These are phyloP conservation scores for Theileria parva DNA, from an alignment of 169 alveolate species.

Conservation along the genomic window DNA sequence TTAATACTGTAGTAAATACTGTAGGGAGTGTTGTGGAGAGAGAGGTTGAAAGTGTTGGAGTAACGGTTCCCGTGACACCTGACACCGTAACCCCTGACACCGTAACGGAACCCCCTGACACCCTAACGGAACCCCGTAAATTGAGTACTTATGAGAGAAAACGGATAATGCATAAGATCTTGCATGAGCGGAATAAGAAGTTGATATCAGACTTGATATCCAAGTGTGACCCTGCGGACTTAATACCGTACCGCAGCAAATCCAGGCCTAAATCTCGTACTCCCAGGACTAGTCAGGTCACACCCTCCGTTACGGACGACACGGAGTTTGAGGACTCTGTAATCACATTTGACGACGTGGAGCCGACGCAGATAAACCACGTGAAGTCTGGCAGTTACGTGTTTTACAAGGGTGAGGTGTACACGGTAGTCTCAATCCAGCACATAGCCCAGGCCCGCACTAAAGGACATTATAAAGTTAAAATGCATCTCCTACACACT, in stretches of 20 bases:
- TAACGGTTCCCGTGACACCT: too few species aligned
- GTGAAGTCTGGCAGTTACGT: conserved; percentile 32
- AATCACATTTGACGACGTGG: conserved; percentile 27
- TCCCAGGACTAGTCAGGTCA: not conserved
- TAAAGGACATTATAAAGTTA: conserved; percentile 61
- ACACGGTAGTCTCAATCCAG: conserved; percentile 35
- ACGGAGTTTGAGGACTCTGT: conserved; percentile 2
- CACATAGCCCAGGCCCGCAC: conserved; percentile 63
- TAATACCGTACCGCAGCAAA: too few species aligned
- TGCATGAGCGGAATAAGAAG: conserved; percentile 28
- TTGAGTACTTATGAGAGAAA: conserved; percentile 24
- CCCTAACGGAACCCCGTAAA: too few species aligned
- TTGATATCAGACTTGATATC: conserved; percentile 30
- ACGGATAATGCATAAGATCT: not conserved
- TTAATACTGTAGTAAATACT: too few species aligned
- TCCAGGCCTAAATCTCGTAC: not conserved
- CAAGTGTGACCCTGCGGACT: conserved; percentile 2
- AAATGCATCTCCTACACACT: conserved; percentile 26
- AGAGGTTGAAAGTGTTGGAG: too few species aligned
- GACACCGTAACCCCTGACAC: too few species aligned
- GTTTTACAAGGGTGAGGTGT: conserved; percentile 38
- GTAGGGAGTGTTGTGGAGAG: too few species aligned
- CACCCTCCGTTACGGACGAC: not conserved
- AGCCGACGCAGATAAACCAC: conserved; percentile 60
- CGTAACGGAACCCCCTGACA: too few species aligned